Base-by-base conservation (phyloP, 192 early-diverging fungal species). In the Rhizoclosmatium globosum region DNA sequence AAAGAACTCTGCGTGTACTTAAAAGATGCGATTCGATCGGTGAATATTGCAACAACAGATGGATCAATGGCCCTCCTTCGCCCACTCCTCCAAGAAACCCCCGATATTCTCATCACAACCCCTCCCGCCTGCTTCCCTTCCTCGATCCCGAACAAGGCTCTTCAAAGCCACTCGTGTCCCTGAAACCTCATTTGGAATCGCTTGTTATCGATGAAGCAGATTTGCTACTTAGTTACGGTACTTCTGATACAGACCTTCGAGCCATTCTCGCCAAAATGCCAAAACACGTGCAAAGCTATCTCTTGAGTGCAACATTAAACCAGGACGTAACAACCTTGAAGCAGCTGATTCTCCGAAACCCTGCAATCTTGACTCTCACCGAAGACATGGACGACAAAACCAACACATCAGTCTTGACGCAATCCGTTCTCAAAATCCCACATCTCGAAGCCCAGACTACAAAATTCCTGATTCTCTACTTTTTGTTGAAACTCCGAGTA, bases 151-250 rank as follows among this genome's bases (percentile, higher is more conserved):
- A 56, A 38, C 2, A 21, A 50, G 19, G 74, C 82, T 50, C 89
- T 74, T 3, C 13, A 3, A 7, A 11, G 9, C 39, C 72, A 19
- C 59, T 74, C 64, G 77, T 95, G 38, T 81, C 75, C 3, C 64
- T 95, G 71, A 82, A 83, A 45, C 80, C 86, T 3, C 77, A 83
- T 7, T 82, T 97, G 50, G 93, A 96, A 68, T 93, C 92, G 9
- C 87, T 99, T 58, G 94, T 98, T 19, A 94, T 99, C 58, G 98
- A 99, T 68, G 98, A 99, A 85, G 96, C 96, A 0, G 98, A 99
- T 85, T 83, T 98, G 66, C 91, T 99, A 0, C 83, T 97, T 60
- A 95, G 94, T 47, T 99, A 95, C 84, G 98, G 97, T 19, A 31
- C 74, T 7, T 95, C 97, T 75, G 93, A 95, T 77, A 92, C 94